These are phyloP conservation scores for Aureobasidium melanogenum DNA, from an alignment of 2,329 filamentous ascomycete species.

Conservation along the genomic window DNA sequence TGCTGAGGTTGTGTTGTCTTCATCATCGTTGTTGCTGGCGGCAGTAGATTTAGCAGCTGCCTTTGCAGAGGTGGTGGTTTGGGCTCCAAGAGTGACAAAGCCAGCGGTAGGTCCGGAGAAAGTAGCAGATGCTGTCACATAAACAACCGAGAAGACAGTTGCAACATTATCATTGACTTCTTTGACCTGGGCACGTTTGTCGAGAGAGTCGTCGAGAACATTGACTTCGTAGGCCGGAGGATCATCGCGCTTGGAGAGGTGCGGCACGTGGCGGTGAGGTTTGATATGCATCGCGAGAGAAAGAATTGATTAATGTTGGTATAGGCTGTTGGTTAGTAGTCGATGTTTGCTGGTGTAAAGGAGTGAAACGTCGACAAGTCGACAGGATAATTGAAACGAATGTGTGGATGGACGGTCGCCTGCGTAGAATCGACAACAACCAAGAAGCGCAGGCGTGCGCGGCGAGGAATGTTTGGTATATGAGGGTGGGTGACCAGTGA, in stretches of 20 bases:
- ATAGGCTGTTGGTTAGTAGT: slow-evolving; percentile 6
- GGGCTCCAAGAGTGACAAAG: slow-evolving; percentile 20
- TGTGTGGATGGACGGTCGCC: slow-evolving; percentile 1
- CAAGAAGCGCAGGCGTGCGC: slow-evolving; percentile 7
- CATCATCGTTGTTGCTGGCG: slow-evolving; percentile 11
- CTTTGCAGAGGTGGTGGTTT: slow-evolving; percentile 14
- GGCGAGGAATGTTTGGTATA: slow-evolving; percentile 14
- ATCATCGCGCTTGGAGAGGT: neutral
- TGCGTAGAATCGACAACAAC: slow-evolving; percentile 8
- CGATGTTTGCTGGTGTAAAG: neutral
- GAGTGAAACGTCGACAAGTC: slow-evolving; percentile 8
- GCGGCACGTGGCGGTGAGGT: slow-evolving; percentile 4
- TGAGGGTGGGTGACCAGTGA: slow-evolving; percentile 5
- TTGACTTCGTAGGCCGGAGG: neutral
- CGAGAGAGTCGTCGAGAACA: neutral
- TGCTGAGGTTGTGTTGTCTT: neutral
- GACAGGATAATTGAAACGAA: neutral
- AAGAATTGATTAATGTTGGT: neutral
- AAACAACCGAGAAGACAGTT: slow-evolving; percentile 38
- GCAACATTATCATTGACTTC: slow-evolving; percentile 17
- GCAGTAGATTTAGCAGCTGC: slow-evolving; percentile 13
- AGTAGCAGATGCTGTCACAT: slow-evolving; percentile 43
- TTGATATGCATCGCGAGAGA: neutral
- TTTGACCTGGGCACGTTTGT: slow-evolving; percentile 9
- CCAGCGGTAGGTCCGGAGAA: slow-evolving; percentile 38